A percentile compares a stretch with the other conserved stretches of the same genome.
phyloP scores from a whole-genome alignment of 2,329 filamentous ascomycete genomes.

The Alternaria brassicicola region DNA sequence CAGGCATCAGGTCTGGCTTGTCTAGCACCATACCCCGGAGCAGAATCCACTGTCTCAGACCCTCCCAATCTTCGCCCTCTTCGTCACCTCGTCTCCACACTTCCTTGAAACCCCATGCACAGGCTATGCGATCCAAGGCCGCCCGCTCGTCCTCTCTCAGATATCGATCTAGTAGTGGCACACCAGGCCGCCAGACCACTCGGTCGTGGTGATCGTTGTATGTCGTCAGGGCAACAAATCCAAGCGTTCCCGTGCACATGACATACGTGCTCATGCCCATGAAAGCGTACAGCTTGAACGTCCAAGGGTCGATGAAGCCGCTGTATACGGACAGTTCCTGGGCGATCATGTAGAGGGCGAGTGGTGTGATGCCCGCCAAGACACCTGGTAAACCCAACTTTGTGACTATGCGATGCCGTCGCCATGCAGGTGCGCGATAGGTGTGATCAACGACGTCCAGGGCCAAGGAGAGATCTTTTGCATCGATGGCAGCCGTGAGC shows the following conservation, averaged over 20 bases:
- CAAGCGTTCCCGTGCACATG: slow-evolving; percentile 78
- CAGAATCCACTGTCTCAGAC: slow-evolving; percentile 80
- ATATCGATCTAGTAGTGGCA: slow-evolving; percentile 81
- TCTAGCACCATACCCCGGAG: slow-evolving; percentile 89
- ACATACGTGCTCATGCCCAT: slow-evolving; percentile 83
- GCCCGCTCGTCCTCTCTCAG: slow-evolving; percentile 87
- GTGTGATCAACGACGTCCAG: slow-evolving; percentile 75
- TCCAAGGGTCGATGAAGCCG: slow-evolving; percentile 74
- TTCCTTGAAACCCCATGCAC: slow-evolving; percentile 91
- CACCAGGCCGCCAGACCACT: slow-evolving; percentile 86
- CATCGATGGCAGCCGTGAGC: slow-evolving; percentile 77
- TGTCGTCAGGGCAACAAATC: slow-evolving; percentile 82
- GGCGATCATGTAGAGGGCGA: slow-evolving; percentile 73
- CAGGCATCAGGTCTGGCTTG: slow-evolving; percentile 86
- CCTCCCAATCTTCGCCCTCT: slow-evolving; percentile 88
- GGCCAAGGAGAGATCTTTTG: slow-evolving; percentile 77
- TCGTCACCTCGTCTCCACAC: slow-evolving; percentile 82
- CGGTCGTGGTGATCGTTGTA: slow-evolving; percentile 94
- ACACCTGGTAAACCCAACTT: slow-evolving; percentile 66
- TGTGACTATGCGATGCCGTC: slow-evolving; percentile 69
- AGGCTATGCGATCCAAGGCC: slow-evolving; percentile 82
- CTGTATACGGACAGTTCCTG: slow-evolving; percentile 70
- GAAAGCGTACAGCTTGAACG: slow-evolving; percentile 79
- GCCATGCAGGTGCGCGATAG: slow-evolving; percentile 70
- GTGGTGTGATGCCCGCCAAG: slow-evolving; percentile 63